Percentiles rank a stretch among this genome's conserved stretches.
Evolutionary conservation across 2,329 filamentous ascomycete species (phyloP).

Genomic region (Exophiala aquamarina): DNA sequence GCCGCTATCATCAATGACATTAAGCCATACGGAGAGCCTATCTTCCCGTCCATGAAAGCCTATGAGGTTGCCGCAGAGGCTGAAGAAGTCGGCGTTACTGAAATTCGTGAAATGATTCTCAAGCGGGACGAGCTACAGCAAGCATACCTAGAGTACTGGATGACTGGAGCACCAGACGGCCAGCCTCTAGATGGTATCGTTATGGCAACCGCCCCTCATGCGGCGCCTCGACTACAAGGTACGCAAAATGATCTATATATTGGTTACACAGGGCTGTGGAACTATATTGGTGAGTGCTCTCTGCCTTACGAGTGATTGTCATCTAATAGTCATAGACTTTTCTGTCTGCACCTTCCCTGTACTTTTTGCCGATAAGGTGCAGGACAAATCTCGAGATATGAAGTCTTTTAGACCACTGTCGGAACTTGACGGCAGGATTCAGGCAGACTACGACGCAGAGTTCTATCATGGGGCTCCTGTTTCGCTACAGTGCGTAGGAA

Average conservation of each 20-base stretch:
- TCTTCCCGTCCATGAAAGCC: slow-evolving; percentile 16
- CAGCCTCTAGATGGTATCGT: slow-evolving; percentile 36
- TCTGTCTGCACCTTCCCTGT: slow-evolving; percentile 15
- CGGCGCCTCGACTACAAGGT: slow-evolving; percentile 30
- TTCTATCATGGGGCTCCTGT: slow-evolving; percentile 31
- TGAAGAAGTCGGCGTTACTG: slow-evolving; percentile 23
- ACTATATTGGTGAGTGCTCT: slow-evolving; percentile 23
- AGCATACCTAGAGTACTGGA: slow-evolving; percentile 35
- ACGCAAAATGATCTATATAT: slow-evolving; percentile 22
- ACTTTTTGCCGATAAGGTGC: slow-evolving; percentile 10
- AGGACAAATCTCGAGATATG: slow-evolving; percentile 10
- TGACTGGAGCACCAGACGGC: slow-evolving; percentile 24
- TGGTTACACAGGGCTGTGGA: slow-evolving; percentile 26
- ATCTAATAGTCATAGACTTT: slow-evolving; percentile 20
- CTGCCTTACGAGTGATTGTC: not conserved
- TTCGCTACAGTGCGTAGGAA: slow-evolving; percentile 28
- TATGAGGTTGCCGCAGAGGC: slow-evolving; percentile 8
- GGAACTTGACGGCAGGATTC: slow-evolving; percentile 24
- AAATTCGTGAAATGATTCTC: slow-evolving; percentile 27
- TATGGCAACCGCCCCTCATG: slow-evolving; percentile 31
- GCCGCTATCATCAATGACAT: slow-evolving; percentile 19
- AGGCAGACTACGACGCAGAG: slow-evolving; percentile 26
- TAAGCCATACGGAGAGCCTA: slow-evolving; percentile 23
- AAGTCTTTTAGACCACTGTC: slow-evolving; percentile 23
- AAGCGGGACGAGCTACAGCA: slow-evolving; percentile 32